Evolutionary conservation across 805 yeast species (phyloP), one percentile per base, ranked within the genome.

Genomic region (Kazachstania kunashirensis): DNA sequence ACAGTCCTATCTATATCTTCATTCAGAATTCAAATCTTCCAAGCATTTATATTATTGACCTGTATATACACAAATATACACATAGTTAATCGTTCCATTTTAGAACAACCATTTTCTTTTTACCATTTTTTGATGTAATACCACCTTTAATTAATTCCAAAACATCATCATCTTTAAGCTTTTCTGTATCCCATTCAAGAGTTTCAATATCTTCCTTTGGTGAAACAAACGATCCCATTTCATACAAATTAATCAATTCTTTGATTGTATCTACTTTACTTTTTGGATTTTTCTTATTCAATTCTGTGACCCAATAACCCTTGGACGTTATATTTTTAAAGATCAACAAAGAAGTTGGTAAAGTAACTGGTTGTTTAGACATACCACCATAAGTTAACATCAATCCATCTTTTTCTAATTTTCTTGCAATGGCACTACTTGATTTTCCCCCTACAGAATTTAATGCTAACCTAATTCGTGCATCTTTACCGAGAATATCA

Each of bases 381-480:
- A 92, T 92, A 26, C 95, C 97, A 24, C 99, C 99, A 54, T 92
- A 92, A 1, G 97, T 85, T 48, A 86, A 74, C 67, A 92, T 65
- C 33, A 77, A 71, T 1, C 92, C 95, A 48, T 83, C 75, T 12
- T 66, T 62, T 26, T 75, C 77, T 38, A 92, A 68, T 57, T 86
- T 89, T 47, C 96, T 71, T 8, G 95, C 89, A 48, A 92, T 68
- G 29, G 79, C 79, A 0, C 94, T 69, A 15, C 85, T 74, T 25
- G 85, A 79, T 42, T 80, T 72, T 24, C 99, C 99, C 37, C 98
- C 96, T 24, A 94, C 89, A 52, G 95, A 84, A 62, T 92, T 92
- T 46, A 92, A 66, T 2, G 85, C 99, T 35, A 92, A 66, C 57
- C 74, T 79, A 48, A 89, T 71, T 32, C 68, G 68, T 7, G 64